These are phyloP conservation scores for Vigna trinervia DNA, from an alignment of 306 rosid genomes.

Conservation along the genomic window DNA sequence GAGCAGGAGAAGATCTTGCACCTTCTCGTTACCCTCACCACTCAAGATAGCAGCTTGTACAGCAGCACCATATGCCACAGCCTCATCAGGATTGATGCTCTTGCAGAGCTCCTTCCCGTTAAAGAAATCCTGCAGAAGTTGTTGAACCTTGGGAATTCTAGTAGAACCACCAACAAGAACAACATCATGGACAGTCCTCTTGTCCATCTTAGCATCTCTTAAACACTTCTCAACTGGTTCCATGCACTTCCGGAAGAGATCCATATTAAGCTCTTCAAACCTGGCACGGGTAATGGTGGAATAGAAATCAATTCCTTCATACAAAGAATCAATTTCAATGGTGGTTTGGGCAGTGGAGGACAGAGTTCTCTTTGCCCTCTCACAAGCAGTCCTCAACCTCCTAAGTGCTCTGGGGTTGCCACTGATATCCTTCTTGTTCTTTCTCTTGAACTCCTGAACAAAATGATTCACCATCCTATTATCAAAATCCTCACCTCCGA, in stretches of 20 bases:
- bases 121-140: slow-evolving; percentile 20
- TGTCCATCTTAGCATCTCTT: slow-evolving; percentile 52
- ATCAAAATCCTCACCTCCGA: slow-evolving; percentile 38
- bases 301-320: slow-evolving; percentile 77
- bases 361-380: slow-evolving; percentile 15
- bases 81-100: slow-evolving; percentile 79
- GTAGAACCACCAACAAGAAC: slow-evolving; percentile 84
- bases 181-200: slow-evolving; percentile 60
- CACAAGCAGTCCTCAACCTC: slow-evolving; percentile 60
- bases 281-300: slow-evolving; percentile 56
- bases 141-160: slow-evolving; percentile 65
- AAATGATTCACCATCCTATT: slow-evolving; percentile 79
- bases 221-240: slow-evolving; percentile 51
- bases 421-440: slow-evolving; percentile 73
- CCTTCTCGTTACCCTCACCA: slow-evolving; percentile 78
- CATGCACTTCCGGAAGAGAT: slow-evolving; percentile 33
- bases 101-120: slow-evolving; percentile 27
- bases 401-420: slow-evolving; percentile 77
- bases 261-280: slow-evolving; percentile 20
- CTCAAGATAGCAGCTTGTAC: slow-evolving; percentile 56
- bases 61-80: slow-evolving; percentile 78
- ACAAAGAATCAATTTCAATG: slow-evolving; percentile 69
- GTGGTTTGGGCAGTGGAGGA: slow-evolving; percentile 26
- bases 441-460: slow-evolving; percentile 76
- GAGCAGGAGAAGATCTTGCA: slow-evolving; percentile 72